Percentiles rank a stretch among this genome's conserved stretches.
These are phyloP conservation scores for Solanum acaule DNA, from an alignment of 257 asterid species.

Conservation along the genomic window DNA sequence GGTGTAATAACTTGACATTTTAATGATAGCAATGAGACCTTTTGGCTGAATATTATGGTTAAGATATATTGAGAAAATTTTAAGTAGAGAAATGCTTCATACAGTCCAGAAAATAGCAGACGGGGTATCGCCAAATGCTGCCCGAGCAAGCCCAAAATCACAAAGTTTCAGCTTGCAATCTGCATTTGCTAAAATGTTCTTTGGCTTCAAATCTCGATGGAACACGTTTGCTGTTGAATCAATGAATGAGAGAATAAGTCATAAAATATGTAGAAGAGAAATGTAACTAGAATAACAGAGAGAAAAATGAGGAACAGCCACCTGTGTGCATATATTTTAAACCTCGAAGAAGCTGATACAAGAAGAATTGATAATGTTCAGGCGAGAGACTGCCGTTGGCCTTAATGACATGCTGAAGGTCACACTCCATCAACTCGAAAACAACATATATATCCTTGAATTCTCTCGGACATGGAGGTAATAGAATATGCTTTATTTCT, in stretches of 20 bases:
- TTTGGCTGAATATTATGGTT: neutral
- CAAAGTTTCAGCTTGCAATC: slow-evolving; percentile 96
- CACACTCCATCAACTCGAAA: slow-evolving; percentile 98
- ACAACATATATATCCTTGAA: slow-evolving; percentile 92
- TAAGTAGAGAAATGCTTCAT: slow-evolving; percentile 22
- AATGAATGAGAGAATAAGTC: neutral
- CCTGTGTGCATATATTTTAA: slow-evolving; percentile 89
- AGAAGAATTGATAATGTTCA: slow-evolving; percentile 86
- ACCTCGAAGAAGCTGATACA: slow-evolving; percentile 95
- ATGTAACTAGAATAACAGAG: neutral
- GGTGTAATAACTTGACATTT: neutral
- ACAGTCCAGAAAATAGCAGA: slow-evolving; percentile 99
- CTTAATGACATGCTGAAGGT: slow-evolving; percentile 92
- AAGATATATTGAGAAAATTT: neutral
- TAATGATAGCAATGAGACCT: neutral
- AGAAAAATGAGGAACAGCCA: slow-evolving; percentile 2
- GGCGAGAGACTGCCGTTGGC: slow-evolving; percentile 87
- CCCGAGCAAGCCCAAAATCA: slow-evolving; percentile 97
- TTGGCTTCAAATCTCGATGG: slow-evolving; percentile 93
- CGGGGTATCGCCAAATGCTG: slow-evolving; percentile 86
- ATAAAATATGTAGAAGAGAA: neutral
- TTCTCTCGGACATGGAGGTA: slow-evolving; percentile 92
- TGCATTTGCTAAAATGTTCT: slow-evolving; percentile 93
- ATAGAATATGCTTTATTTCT: slow-evolving; percentile 83
- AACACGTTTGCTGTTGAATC: slow-evolving; percentile 69